These are phyloP conservation scores for Thalia dealbata DNA, from an alignment of 176 grass and related monocot genomes.

Conservation along the genomic window DNA sequence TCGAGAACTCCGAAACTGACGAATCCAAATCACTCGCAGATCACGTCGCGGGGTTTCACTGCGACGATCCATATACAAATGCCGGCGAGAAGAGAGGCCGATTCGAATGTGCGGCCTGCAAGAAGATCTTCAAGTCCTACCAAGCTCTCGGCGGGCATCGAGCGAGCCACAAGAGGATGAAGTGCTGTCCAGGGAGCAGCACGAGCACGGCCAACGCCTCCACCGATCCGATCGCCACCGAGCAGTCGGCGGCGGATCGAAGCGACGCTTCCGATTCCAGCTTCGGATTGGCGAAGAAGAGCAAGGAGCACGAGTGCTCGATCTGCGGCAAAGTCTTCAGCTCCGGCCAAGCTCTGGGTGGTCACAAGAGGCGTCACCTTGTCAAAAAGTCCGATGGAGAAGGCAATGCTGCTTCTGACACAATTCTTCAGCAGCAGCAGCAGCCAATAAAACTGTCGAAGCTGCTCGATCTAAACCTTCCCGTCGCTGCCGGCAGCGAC, in stretches of 20 bases:
- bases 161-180: slow-evolving; percentile 59
- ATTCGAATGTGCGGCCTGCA: slow-evolving; percentile 37
- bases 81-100: slow-evolving; percentile 15
- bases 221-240: not conserved
- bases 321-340: slow-evolving; percentile 3
- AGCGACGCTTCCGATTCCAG: not conserved
- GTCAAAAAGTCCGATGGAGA: not conserved
- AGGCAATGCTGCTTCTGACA: not conserved
- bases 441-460: not conserved
- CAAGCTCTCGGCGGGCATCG: slow-evolving; percentile 71
- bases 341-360: slow-evolving; percentile 7
- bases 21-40: not conserved
- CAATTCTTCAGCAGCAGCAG: not conserved
- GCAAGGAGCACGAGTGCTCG: not conserved
- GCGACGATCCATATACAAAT: not conserved
- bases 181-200: slow-evolving; percentile 9
- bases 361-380: not conserved
- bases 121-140: slow-evolving; percentile 48
- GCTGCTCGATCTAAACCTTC: slow-evolving; percentile 14
- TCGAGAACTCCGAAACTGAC: not conserved
- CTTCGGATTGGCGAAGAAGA: not conserved
- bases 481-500: not conserved
- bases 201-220: not conserved
- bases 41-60: too few relatives aligned
- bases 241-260: not conserved